Percentiles rank a stretch among this genome's conserved stretches.
Conservation (phyloP, 176 grass and related monocot species). For the Urochloa ruziziensis region DNA sequence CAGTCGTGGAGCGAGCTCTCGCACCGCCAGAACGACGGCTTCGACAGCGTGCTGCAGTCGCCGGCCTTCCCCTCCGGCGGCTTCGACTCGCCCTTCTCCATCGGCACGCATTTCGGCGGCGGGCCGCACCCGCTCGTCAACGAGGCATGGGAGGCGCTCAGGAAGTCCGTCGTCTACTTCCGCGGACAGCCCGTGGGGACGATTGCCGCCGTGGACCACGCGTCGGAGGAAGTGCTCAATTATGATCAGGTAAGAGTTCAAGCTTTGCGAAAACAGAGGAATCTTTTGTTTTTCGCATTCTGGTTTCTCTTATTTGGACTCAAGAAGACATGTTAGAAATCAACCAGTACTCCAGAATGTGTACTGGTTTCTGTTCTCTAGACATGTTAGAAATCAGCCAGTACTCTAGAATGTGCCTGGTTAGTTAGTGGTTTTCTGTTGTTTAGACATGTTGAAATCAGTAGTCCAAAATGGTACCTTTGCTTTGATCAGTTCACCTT, state of each 20-base stretch:
- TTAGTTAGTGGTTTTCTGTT: no score
- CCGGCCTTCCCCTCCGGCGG: constrained; percentile 40
- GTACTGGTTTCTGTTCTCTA: no score
- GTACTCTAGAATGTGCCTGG: no score
- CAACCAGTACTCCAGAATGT: neutral
- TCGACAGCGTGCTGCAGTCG: constrained; percentile 60
- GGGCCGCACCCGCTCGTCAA: constrained; percentile 64
- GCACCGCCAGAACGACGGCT: constrained; percentile 44
- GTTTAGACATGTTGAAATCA: neutral
- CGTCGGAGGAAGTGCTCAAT: constrained; percentile 86
- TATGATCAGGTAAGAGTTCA: constrained; percentile 77
- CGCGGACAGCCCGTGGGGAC: constrained; percentile 75
- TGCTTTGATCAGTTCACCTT: neutral
- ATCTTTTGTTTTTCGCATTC: neutral
- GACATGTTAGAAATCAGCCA: no score
- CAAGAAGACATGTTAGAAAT: neutral
- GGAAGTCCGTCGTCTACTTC: constrained; percentile 72
- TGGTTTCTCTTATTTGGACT: neutral
- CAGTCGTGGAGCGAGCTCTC: constrained; percentile 74
- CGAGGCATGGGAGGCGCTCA: constrained; percentile 79
- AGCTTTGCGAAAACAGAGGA: neutral
- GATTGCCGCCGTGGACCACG: constrained; percentile 58
- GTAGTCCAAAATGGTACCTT: neutral
- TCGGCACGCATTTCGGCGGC: constrained; percentile 32
- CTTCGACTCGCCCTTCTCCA: constrained; percentile 64